A percentile compares a stretch with the other conserved stretches of the same genome.
Evolutionary conservation across 176 grass and related monocot species (phyloP).

Genomic region (Guadua angustifolia): DNA sequence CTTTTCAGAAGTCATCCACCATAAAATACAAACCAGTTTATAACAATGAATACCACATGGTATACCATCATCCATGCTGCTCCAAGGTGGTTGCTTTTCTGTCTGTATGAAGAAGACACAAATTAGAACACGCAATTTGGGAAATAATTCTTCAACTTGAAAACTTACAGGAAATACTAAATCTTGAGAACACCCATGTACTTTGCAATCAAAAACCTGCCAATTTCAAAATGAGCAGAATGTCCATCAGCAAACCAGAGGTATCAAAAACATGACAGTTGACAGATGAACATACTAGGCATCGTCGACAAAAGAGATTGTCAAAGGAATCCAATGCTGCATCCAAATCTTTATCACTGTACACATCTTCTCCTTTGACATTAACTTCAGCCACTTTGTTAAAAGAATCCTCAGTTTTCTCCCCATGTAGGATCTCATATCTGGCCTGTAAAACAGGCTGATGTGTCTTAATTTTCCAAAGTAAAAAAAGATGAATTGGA

Average conservation of each 20-base stretch:
- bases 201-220: slow-evolving; percentile 96
- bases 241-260: slow-evolving; percentile 37
- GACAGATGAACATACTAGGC: slow-evolving; percentile 63
- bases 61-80: slow-evolving; percentile 64
- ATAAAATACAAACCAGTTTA: slow-evolving; percentile 69
- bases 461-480: slow-evolving; percentile 24
- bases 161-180: slow-evolving; percentile 95
- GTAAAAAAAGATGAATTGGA: slow-evolving; percentile 37
- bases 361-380: slow-evolving; percentile 68
- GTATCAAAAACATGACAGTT: slow-evolving; percentile 16
- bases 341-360: slow-evolving; percentile 90
- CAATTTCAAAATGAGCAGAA: slow-evolving; percentile 38
- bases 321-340: slow-evolving; percentile 98
- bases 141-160: slow-evolving; percentile 43
- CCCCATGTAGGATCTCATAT: slow-evolving; percentile 63
- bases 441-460: slow-evolving; percentile 69
- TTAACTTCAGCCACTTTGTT: slow-evolving; percentile 54
- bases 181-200: slow-evolving; percentile 97
- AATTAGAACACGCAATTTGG: slow-evolving; percentile 37
- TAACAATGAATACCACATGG: slow-evolving; percentile 86
- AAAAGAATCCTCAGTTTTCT: slow-evolving; percentile 60
- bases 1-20: slow-evolving; percentile 2
- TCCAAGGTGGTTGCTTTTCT: slow-evolving; percentile 79
- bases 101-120: slow-evolving; percentile 53
- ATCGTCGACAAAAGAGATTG: slow-evolving; percentile 95